A percentile compares a stretch with the other conserved stretches of the same genome.
These are phyloP conservation scores for Nepenthes alata DNA, from an alignment of 179 eudicot genomes.

Conservation along the genomic window DNA sequence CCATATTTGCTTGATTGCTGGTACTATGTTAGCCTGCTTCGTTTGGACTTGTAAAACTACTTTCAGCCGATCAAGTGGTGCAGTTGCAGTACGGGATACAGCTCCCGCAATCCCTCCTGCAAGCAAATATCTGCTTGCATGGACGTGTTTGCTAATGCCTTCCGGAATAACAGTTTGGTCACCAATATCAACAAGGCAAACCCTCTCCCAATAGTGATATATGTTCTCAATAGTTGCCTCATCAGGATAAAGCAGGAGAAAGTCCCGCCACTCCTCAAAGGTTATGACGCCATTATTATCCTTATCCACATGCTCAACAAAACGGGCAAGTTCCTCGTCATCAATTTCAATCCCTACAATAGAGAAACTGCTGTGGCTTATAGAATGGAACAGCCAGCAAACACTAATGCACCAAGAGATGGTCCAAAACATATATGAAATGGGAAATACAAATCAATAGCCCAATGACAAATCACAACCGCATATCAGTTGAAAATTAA, in stretches of 20 bases:
- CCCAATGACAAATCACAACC: conserved; percentile 2
- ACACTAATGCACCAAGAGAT: not conserved
- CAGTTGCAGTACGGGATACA: conserved; percentile 94
- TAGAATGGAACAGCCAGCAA: conserved; percentile 47
- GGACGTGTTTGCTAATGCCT: conserved; percentile 75
- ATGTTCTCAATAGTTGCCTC: conserved; percentile 88
- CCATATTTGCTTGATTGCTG: conserved; percentile 68
- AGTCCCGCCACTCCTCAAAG: conserved; percentile 96
- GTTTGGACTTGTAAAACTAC: conserved; percentile 74
- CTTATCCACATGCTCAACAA: conserved; percentile 90
- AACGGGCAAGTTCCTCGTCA: conserved; percentile 80
- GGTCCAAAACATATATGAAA: not conserved
- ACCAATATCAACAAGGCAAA: conserved; percentile 84
- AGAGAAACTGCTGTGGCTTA: conserved; percentile 68
- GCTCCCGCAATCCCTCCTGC: conserved; percentile 95
- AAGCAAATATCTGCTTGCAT: conserved; percentile 67
- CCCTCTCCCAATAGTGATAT: conserved; percentile 85
- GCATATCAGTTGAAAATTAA: not conserved
- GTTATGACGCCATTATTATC: conserved; percentile 92
- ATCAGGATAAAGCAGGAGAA: conserved; percentile 80
- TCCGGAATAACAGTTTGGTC: conserved; percentile 88
- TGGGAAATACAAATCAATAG: not conserved
- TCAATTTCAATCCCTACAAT: conserved; percentile 79
- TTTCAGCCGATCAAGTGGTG: conserved; percentile 87
- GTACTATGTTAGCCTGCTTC: conserved; percentile 30